Conservation (phyloP, 352 stramenopile genomes). For the Aphanomyces euteiches region DNA sequence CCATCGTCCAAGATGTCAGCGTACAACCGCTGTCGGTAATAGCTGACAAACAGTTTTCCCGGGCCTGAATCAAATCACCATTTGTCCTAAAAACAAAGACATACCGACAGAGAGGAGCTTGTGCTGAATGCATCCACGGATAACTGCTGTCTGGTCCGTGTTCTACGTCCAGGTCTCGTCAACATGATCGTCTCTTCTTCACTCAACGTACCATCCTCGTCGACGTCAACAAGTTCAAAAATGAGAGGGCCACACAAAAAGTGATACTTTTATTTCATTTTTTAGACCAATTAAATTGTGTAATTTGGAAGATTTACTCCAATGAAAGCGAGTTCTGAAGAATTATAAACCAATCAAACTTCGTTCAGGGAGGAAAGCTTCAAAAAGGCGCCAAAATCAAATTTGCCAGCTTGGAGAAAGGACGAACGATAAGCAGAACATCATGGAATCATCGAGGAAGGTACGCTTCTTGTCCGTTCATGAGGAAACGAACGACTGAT, state of each 20-base stretch:
- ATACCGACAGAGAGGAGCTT: constrained; percentile 58
- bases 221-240: background rate
- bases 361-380: too few relatives aligned
- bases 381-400: too few relatives aligned
- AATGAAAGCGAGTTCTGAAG: too few relatives aligned
- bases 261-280: constrained; percentile 7
- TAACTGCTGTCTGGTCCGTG: constrained; percentile 26
- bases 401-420: too few relatives aligned
- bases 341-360: too few relatives aligned
- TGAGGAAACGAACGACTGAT: too few relatives aligned
- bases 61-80: constrained; percentile 35
- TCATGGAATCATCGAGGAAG: too few relatives aligned
- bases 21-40: constrained; percentile 77
- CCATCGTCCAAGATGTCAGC: constrained; percentile 67
- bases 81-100: background rate
- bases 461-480: too few relatives aligned
- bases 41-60: constrained; percentile 78
- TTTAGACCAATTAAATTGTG: background rate
- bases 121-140: constrained; percentile 51
- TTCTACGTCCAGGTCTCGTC: constrained; percentile 5
- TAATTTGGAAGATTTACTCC: background rate
- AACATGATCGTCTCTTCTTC: background rate
- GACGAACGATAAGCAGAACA: too few relatives aligned
- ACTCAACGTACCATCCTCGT: constrained; percentile 2
- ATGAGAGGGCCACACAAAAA: background rate